Evolutionary conservation across 345 rosid genomes (phyloP).

Genomic region (Rhodamnia rubescens): DNA sequence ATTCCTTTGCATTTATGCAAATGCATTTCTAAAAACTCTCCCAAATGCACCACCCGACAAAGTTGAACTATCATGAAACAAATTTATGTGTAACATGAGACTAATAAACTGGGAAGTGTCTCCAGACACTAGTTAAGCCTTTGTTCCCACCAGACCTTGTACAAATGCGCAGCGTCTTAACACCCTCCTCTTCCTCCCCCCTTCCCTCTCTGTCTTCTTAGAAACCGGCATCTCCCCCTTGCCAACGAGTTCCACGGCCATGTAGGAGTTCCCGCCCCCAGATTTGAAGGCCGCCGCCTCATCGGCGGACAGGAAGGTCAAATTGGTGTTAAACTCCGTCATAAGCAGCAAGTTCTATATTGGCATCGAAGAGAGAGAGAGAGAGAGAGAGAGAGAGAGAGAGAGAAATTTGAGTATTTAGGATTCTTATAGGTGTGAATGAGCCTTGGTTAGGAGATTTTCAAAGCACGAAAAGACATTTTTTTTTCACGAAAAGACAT

Average conservation of each 20-base stretch:
- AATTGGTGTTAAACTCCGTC: not conserved
- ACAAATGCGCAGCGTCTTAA: not conserved
- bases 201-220: not conserved
- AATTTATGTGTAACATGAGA: no score
- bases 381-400: not conserved
- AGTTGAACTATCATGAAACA: no score
- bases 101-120: no score
- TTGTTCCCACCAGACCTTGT: no score
- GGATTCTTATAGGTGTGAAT: no score
- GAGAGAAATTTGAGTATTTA: not conserved
- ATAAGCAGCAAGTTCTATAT: not conserved
- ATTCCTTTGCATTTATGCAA: no score
- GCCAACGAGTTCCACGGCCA: not conserved
- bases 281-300: not conserved
- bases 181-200: not conserved
- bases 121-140: no score
- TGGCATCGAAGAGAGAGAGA: not conserved
- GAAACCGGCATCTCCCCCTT: not conserved
- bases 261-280: not conserved
- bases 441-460: no score
- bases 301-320: not conserved
- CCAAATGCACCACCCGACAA: no score
- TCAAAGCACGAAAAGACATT: no score
- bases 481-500: no score
- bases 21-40: no score